Evolutionary conservation across 2,329 filamentous ascomycete genomes (phyloP), one percentile per base, ranked within the genome.

Genomic region (Massarina eburnea): DNA sequence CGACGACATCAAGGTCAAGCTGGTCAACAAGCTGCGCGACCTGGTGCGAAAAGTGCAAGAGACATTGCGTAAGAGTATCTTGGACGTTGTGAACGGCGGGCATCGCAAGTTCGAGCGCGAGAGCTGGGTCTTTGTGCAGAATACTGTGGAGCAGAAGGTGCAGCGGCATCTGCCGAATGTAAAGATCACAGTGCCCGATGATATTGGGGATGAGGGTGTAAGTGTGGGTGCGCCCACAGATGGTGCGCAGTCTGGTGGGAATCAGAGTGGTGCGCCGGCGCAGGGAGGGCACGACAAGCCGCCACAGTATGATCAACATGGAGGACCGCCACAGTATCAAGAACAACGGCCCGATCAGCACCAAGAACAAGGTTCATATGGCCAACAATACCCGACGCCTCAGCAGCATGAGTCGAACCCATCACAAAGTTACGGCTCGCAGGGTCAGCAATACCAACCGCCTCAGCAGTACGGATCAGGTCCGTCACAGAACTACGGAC

Each of bases 61-160:
- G 30, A 61, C 59, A n/a, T 43, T 64, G 2, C 60, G 60, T 37
- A 55, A 59, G 39, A 63, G 60, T 24, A 61, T 64, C 30, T 30
- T 64, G 9, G 59, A 58, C 38, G 61, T 64, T 14, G 58, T 64
- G 20, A 64, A 64, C 27, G 61, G 61, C 10, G 61, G 61, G 4
- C 61, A 64, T 37, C 59, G 61, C 38, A 61, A 59, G 22, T 59
- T 64, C 27, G 61, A 64, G 49, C 58, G 50, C 8, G 51, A 63
- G 34, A 64, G 61, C 45, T 64, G 61, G 61, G 51, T 62, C 15
- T 63, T 64, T 17, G 61, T 64, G 24, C 61, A 64, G 29, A 41
- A 45, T n/a, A 64, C 58, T 42, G 61, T 64, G 8, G 61, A 64
- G 46, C 55, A 62, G 35, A 64, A 64, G 43, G 55, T 64, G 3